phyloP scores from a whole-genome alignment of 441 rosid species.

The Gossypium trilobum region DNA sequence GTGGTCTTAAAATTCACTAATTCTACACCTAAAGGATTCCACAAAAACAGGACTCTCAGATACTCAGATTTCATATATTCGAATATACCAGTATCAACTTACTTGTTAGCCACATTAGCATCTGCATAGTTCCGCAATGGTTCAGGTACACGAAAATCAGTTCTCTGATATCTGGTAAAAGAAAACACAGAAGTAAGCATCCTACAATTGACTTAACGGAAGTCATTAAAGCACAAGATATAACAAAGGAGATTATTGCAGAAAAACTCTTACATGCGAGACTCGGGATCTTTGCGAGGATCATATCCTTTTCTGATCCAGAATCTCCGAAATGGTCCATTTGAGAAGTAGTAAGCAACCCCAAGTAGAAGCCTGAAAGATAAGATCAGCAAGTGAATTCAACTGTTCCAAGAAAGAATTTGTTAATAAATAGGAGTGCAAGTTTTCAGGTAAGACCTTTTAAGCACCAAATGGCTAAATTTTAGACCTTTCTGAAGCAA shows the following conservation, averaged over 20 bases:
- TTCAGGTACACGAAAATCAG: constrained; percentile 86
- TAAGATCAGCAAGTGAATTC: background rate
- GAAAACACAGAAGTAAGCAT: constrained; percentile 12
- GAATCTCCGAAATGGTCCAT: constrained; percentile 83
- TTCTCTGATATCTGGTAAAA: constrained; percentile 75
- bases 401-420: constrained; percentile 14
- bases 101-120: constrained; percentile 44
- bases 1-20: constrained; percentile 1
- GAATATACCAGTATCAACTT: constrained; percentile 23
- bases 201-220: background rate
- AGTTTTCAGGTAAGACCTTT: constrained; percentile 45
- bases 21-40: background rate
- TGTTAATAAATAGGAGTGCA: background rate
- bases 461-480: constrained; percentile 47
- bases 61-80: background rate
- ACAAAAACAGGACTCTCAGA: background rate
- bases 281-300: constrained; percentile 88
- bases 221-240: background rate
- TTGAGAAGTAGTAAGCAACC: constrained; percentile 81
- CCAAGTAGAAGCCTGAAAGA: constrained; percentile 63
- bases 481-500: constrained; percentile 61
- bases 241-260: constrained; percentile 3
- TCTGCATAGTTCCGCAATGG: constrained; percentile 52
- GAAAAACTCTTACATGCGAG: constrained; percentile 63
- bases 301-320: constrained; percentile 98